Evolutionary conservation across 2,329 filamentous ascomycete species (phyloP), one percentile per base, ranked within the genome.

Genomic region (Drechslerella dactyloides): DNA sequence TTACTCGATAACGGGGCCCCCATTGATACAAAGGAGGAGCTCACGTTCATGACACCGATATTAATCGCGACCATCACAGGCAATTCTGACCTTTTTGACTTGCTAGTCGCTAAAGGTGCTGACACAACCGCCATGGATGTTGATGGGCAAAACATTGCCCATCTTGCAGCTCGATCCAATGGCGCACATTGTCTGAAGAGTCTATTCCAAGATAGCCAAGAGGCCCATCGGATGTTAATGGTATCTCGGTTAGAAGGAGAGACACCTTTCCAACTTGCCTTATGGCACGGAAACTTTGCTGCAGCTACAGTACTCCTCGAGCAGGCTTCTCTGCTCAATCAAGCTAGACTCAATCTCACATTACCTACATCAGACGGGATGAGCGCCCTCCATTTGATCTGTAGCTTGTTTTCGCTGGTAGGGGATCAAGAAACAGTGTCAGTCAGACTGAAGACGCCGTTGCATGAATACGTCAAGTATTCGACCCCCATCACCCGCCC

Each of bases 231-330:
- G 23, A 42, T 33, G 44, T 33, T 48, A 24, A 19, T 50, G 19
- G 35, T 4, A 24, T 30, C 11, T 24, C 27, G 10, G n/a, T 37
- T 44, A 19, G 27, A 23, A 24, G 13, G 4, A 13, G 44, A n/a
- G 17, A 35, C 37, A 23, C 50, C 59, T 17, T 19, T 63, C 17
- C 35, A 63, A 17, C 17, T 50, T 17, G 59, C 59, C 3, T 17
- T 63, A 3, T 50, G 23, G 40, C 50, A 24, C 23, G 59, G 59
- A 7, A 63, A 63, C 17, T 56, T 63, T 37, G 35, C 35, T n/a
- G 37, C 50, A 19, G 59, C 50, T 1, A 42, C 6, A 48, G 11
- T 21, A 10, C 13, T 63, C 2, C 19, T 63, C 7, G 46, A 35
- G 17, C 2, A 35, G 19, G 55, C 48, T 3, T 19, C n/a, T 63